Evolutionary conservation across 2,329 filamentous ascomycete species (phyloP), one percentile per base, ranked within the genome.

Genomic region (Fusarium annulatum): DNA sequence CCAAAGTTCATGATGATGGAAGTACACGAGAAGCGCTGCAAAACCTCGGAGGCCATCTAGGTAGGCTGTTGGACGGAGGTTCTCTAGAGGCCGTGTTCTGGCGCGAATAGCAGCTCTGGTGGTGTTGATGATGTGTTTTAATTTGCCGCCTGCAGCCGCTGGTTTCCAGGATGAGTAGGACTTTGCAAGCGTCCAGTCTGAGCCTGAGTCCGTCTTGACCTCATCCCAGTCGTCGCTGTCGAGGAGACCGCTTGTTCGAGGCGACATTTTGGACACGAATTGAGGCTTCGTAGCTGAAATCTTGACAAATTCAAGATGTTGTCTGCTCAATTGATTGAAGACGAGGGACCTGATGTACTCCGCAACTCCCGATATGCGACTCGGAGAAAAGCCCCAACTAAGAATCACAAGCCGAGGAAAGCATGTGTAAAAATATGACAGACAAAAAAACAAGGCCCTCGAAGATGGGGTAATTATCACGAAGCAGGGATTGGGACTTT

Each of bases 31-130:
- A 36, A 93, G 85, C 6, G 91, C 90, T 9, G 91, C 90, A 69
- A 93, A 91, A 7, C 91, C 91, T 77, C 91, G 84, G 19, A 93
- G 82, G 19, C 91, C 91, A 73, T 93, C 91, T 9, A 82, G 69
- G 73, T 89, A 91, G n/a, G 89, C 88, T 9, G 89, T 91, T 23
- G 83, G 82, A 11, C 87, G 82, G 19, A 86, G 80, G 19, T 76
- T 79, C 10, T 77, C 76, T 3, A 73, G 60, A 9, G 71, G 62
- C 3, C 70, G 57, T 45, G 71, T 49, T 49, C 68, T 74, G 7
- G 71, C 53, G 61, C 73, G 74, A 30, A 73, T 59, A 3, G 61
- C 52, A 11, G 64, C 60, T 55, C 53, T 72, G 53, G 75, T 49
- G 30, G 45, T 57, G 38, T 58, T 62, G 42, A 71, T 3, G 19